Evolutionary conservation across 2,329 filamentous ascomycete species (phyloP).

Genomic region (Talaromyces sp.): DNA sequence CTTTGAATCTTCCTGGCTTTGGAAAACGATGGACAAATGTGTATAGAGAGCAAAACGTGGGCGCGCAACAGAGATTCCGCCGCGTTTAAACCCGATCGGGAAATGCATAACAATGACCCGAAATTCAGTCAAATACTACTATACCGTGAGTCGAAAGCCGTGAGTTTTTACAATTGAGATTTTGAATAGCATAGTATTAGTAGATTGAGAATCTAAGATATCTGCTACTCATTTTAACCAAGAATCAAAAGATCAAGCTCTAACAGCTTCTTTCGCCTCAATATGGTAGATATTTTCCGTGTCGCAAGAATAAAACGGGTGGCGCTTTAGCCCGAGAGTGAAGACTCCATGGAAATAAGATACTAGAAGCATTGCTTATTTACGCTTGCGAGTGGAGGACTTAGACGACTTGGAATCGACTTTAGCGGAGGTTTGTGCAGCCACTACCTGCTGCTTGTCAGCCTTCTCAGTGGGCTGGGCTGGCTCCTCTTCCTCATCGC

Average conservation of each 20-base stretch:
- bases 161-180: too few relatives aligned
- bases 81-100: slow-evolving; percentile 24
- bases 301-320: neutral
- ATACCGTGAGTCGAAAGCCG: too few relatives aligned
- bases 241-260: too few relatives aligned
- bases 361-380: slow-evolving; percentile 23
- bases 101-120: slow-evolving; percentile 20
- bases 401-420: slow-evolving; percentile 24
- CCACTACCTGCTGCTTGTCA: slow-evolving; percentile 20
- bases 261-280: too few relatives aligned
- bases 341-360: too few relatives aligned
- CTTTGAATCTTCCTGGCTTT: too few relatives aligned
- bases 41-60: slow-evolving; percentile 17
- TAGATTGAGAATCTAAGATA: too few relatives aligned
- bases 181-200: too few relatives aligned
- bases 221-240: too few relatives aligned
- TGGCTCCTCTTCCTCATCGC: slow-evolving; percentile 63
- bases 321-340: neutral
- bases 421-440: slow-evolving; percentile 34
- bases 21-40: neutral
- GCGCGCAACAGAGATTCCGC: slow-evolving; percentile 11
- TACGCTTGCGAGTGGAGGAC: slow-evolving; percentile 35
- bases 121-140: neutral
- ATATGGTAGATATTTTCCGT: neutral
- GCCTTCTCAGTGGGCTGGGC: slow-evolving; percentile 18